These are phyloP conservation scores for Solanum hybrid DNA, from an alignment of 305 asterid species.

Conservation along the genomic window DNA sequence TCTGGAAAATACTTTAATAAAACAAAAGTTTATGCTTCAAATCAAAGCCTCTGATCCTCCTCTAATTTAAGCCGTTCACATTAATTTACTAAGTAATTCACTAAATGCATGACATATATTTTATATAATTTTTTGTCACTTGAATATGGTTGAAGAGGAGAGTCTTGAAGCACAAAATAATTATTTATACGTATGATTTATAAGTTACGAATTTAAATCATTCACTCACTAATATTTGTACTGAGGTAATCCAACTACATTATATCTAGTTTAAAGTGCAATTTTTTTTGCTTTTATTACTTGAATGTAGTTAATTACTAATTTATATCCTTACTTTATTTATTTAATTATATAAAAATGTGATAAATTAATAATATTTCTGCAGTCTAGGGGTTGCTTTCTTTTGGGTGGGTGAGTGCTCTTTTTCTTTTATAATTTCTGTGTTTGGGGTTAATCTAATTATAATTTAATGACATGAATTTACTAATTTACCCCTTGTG, in stretches of 20 bases:
- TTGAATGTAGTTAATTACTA: background rate
- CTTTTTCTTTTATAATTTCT: background rate
- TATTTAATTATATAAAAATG: background rate
- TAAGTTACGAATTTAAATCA: background rate
- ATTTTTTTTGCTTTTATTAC: background rate
- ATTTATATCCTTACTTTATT: background rate
- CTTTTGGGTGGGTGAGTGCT: background rate
- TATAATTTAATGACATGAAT: background rate
- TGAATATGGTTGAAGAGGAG: background rate
- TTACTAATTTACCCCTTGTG: conserved; percentile 17
- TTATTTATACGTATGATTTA: no score
- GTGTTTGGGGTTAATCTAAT: background rate
- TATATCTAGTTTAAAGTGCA: background rate
- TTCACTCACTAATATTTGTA: background rate
- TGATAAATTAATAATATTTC: background rate
- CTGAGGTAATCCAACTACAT: background rate
- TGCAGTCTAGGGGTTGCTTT: background rate
- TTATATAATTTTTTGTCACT: background rate
- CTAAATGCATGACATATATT: background rate
- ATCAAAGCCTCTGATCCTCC: conserved; percentile 27
- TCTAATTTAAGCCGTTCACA: background rate
- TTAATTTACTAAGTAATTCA: background rate
- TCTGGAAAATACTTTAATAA: conserved; percentile 20
- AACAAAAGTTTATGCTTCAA: conserved; percentile 30
- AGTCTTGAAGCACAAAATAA: background rate